Evolutionary conservation across 2,329 filamentous ascomycete species (phyloP).

Genomic region (Fusarium falciforme): DNA sequence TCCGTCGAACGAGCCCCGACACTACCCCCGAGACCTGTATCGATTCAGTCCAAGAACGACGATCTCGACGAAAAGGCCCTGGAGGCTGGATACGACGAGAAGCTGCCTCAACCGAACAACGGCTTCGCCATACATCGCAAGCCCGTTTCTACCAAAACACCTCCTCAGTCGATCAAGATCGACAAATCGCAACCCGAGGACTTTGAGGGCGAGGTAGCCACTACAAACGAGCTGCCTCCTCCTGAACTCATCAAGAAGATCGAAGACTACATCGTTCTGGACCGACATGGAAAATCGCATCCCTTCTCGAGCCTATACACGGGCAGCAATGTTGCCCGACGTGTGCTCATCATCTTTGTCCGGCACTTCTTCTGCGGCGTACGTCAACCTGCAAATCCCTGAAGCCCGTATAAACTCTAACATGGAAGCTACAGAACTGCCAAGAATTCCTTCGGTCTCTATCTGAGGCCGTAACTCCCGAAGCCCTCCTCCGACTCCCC

Average conservation of each 20-base stretch:
- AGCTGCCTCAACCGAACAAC: not conserved
- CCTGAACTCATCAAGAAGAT: constrained; percentile 61
- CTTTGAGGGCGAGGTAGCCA: constrained; percentile 67
- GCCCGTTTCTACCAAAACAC: constrained; percentile 29
- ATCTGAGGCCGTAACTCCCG: constrained; percentile 66
- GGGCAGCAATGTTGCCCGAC: constrained; percentile 62
- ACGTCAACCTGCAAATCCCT: constrained; percentile 50
- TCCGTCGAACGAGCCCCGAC: constrained; percentile 20
- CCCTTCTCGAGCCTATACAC: constrained; percentile 73
- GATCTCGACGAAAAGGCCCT: constrained; percentile 14
- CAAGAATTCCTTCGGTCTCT: constrained; percentile 78
- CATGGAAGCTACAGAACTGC: constrained; percentile 67
- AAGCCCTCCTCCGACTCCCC: constrained; percentile 61
- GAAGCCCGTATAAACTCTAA: constrained; percentile 26
- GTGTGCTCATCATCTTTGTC: constrained; percentile 78
- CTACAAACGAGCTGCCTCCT: constrained; percentile 66
- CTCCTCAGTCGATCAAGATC: constrained; percentile 46
- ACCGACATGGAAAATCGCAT: constrained; percentile 68
- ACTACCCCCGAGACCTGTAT: constrained; percentile 17
- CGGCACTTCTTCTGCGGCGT: constrained; percentile 86
- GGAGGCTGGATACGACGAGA: constrained; percentile 18
- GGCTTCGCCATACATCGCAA: constrained; percentile 31
- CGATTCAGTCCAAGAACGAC: not conserved
- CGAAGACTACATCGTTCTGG: constrained; percentile 68
- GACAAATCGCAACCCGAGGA: constrained; percentile 59